Conservation (phyloP, 176 grass and related monocot species). For the Aegilops sharonensis region DNA sequence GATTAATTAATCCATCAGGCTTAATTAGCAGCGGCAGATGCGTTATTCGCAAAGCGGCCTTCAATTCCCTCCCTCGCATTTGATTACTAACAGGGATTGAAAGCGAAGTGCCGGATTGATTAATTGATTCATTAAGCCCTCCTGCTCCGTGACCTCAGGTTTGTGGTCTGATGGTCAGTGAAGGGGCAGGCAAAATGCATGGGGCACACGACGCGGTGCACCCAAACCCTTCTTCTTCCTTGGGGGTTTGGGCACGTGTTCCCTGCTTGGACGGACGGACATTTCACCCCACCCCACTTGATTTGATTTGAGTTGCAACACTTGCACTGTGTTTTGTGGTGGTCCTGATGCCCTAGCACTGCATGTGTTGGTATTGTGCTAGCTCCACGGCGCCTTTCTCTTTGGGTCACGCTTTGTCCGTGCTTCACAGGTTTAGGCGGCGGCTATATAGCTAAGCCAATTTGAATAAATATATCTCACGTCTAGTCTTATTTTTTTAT, state of each 20-base stretch:
- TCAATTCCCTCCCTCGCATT: not conserved
- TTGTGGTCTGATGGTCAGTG: not conserved
- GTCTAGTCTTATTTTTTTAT: too few species aligned
- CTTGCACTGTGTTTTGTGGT: not conserved
- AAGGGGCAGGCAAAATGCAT: not conserved
- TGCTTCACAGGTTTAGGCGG: not conserved
- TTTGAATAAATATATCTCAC: not conserved
- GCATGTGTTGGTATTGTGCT: not conserved
- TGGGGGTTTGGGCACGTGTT: conserved; percentile 8
- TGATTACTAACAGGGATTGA: not conserved
- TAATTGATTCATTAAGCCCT: not conserved
- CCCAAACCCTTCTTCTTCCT: not conserved
- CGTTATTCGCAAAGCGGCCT: not conserved
- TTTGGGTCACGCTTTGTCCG: not conserved
- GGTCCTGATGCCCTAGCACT: not conserved
- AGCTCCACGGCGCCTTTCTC: not conserved
- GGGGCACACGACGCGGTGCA: not conserved
- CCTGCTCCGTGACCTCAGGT: not conserved
- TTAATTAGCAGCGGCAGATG: not conserved
- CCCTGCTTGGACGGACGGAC: not conserved
- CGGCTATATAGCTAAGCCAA: not conserved
- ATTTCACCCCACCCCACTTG: not conserved
- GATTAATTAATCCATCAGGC: not conserved
- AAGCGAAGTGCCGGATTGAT: not conserved
- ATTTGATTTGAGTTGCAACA: not conserved